Evolutionary conservation across 768 basidiomycete genomes (phyloP).

Genomic region (Hydnomerulius pinastri): DNA sequence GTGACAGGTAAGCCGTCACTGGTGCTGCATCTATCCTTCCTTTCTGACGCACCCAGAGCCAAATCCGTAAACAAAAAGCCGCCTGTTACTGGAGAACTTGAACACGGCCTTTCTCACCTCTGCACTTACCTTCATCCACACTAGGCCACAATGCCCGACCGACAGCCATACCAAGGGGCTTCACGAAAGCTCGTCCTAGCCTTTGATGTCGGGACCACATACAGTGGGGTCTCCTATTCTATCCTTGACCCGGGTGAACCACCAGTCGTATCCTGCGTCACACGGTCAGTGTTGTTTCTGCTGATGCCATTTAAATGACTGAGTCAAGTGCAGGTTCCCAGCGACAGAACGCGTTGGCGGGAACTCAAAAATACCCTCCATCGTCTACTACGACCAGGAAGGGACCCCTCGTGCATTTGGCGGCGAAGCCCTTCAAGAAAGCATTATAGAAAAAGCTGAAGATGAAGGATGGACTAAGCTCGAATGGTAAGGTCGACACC

Average conservation of each 20-base stretch:
- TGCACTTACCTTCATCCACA: neutral
- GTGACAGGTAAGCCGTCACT: neutral
- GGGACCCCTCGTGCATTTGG: conserved; percentile 46
- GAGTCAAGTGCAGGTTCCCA: conserved; percentile 39
- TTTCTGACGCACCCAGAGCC: neutral
- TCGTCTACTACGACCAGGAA: conserved; percentile 46
- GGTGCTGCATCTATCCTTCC: neutral
- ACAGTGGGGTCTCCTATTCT: conserved; percentile 49
- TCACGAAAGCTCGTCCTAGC: conserved; percentile 47
- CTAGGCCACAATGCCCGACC: conserved; percentile 29
- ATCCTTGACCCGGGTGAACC: conserved; percentile 33
- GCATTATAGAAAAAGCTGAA: conserved; percentile 39
- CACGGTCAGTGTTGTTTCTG: conserved; percentile 17
- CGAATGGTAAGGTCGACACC: conserved; percentile 29
- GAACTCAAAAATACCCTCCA: conserved; percentile 51
- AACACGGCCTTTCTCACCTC: neutral
- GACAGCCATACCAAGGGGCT: conserved; percentile 43
- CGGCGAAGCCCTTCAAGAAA: conserved; percentile 44
- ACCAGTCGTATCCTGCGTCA: conserved; percentile 21
- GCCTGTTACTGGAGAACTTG: neutral
- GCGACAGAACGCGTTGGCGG: conserved; percentile 47
- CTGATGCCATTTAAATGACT: conserved; percentile 4
- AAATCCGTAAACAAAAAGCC: neutral
- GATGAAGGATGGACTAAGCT: conserved; percentile 34
- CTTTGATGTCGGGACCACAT: conserved; percentile 56